Conservation (phyloP, 768 basidiomycete species). For the Lentinula boryana region DNA sequence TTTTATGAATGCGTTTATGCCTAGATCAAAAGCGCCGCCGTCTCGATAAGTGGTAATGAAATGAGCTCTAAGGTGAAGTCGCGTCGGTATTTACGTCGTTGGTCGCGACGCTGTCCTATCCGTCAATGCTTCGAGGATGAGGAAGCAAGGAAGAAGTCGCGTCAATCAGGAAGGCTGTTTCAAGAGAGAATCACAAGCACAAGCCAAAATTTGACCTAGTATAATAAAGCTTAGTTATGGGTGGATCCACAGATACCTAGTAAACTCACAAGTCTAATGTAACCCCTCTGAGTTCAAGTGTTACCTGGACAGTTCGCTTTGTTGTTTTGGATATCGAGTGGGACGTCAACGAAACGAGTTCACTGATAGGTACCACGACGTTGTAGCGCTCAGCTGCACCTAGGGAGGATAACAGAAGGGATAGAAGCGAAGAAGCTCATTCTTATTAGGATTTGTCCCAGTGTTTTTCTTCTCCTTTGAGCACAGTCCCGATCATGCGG, state of each 20-base stretch:
- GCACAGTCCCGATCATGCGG: neutral
- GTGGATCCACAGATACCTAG: no score
- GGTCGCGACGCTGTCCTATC: neutral
- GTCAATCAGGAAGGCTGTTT: neutral
- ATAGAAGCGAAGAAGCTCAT: neutral
- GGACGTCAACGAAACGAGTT: neutral
- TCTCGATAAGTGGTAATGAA: neutral
- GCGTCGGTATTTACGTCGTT: constrained; percentile 6
- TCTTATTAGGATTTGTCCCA: neutral
- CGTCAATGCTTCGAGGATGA: neutral
- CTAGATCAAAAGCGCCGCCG: neutral
- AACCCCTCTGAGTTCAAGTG: no score
- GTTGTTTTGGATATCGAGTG: no score
- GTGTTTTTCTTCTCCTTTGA: neutral
- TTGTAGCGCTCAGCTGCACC: neutral
- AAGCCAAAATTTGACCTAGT: neutral
- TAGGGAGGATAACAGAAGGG: neutral
- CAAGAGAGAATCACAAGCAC: neutral
- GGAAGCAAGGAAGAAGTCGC: neutral
- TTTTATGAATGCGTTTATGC: neutral
- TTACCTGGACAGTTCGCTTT: no score
- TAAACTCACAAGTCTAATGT: no score
- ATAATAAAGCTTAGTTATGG: neutral
- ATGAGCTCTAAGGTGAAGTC: neutral
- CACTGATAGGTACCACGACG: neutral